Evolutionary conservation across 2,329 filamentous ascomycete species (phyloP).

Genomic region (Diplodia corticola): DNA sequence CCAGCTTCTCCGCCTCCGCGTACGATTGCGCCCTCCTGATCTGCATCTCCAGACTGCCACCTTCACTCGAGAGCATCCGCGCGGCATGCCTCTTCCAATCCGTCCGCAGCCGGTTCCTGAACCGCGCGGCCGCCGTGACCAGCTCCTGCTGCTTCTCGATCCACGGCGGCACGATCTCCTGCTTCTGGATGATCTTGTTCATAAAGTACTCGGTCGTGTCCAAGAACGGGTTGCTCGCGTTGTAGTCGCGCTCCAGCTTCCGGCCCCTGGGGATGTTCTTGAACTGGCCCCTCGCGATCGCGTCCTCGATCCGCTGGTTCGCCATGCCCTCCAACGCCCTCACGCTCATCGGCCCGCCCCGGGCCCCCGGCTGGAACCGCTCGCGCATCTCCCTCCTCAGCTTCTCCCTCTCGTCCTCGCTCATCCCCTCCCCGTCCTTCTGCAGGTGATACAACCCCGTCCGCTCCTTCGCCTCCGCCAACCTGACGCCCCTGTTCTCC

Average conservation of each 20-base stretch:
- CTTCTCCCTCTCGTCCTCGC: constrained; percentile 70
- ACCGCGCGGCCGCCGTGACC: constrained; percentile 65
- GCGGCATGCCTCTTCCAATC: constrained; percentile 87
- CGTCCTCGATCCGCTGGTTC: constrained; percentile 90
- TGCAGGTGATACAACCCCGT: constrained; percentile 59
- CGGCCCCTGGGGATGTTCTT: constrained; percentile 78
- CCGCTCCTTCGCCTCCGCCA: constrained; percentile 61
- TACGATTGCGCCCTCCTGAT: constrained; percentile 70
- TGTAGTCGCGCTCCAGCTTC: constrained; percentile 75
- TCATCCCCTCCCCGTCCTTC: constrained; percentile 67
- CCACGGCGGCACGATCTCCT: constrained; percentile 95
- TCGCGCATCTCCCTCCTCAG: constrained; percentile 74
- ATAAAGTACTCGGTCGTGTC: constrained; percentile 97
- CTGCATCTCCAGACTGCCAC: constrained; percentile 73
- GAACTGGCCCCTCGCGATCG: constrained; percentile 89
- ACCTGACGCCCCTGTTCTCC: constrained; percentile 38
- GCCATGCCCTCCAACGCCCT: constrained; percentile 79
- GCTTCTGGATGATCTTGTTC: constrained; percentile 97
- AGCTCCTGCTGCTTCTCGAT: constrained; percentile 98
- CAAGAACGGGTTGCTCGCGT: constrained; percentile 83
- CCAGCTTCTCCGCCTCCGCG: constrained; percentile 69
- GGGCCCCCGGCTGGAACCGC: constrained; percentile 71
- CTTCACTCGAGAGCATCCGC: constrained; percentile 72
- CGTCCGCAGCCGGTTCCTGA: constrained; percentile 71
- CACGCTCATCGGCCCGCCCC: constrained; percentile 73